Conservation (phyloP, 2,329 filamentous ascomycete genomes). For the Fusarium nygamai region DNA sequence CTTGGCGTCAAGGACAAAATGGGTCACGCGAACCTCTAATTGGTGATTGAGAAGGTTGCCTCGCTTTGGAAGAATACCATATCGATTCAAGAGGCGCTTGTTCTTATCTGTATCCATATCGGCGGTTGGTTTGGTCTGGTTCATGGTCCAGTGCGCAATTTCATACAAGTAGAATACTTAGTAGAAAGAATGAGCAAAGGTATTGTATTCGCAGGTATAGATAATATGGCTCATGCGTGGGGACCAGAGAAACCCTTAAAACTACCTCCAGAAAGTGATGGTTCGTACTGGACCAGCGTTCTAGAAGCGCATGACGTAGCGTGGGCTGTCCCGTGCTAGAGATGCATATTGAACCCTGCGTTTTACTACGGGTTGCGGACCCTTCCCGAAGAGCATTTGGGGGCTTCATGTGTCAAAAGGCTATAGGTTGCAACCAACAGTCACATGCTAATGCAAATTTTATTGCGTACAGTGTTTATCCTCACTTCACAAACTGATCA, state of each 20-base stretch:
- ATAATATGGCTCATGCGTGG: background rate
- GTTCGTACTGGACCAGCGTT: background rate
- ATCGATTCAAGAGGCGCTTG: background rate
- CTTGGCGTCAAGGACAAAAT: background rate
- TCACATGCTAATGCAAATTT: background rate
- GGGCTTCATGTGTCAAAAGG: background rate
- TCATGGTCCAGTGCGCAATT: background rate
- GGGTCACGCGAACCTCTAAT: conserved; percentile 9
- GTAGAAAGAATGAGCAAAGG: too few relatives aligned
- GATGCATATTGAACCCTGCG: background rate
- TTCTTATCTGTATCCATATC: background rate
- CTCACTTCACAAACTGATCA: rapidly evolving
- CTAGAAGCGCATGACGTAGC: background rate
- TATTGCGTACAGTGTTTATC: background rate
- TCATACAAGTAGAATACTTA: too few relatives aligned
- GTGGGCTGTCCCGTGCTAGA: background rate
- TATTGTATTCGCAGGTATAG: background rate
- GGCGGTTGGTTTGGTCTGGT: background rate
- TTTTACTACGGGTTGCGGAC: background rate
- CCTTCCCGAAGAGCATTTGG: background rate
- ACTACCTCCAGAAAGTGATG: background rate
- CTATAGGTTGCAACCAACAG: background rate
- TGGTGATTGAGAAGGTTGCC: conserved; percentile 29
- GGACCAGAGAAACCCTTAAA: background rate
- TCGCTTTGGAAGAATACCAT: conserved; percentile 19